Evolutionary conservation across 2,329 filamentous ascomycete genomes (phyloP).

Genomic region (Fusarium mexicanum): DNA sequence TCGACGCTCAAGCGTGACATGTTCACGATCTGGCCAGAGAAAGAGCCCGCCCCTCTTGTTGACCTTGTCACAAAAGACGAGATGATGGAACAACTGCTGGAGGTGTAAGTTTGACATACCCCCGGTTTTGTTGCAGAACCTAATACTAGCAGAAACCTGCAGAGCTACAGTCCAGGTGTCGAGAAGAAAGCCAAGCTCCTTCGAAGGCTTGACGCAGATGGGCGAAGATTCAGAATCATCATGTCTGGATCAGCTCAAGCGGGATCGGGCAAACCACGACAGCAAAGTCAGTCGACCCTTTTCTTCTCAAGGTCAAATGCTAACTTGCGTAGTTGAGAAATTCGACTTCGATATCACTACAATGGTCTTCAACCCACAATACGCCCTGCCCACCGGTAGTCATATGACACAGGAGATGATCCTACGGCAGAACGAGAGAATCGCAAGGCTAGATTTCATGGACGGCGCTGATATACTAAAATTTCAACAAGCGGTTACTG

Average conservation of each 20-base stretch:
- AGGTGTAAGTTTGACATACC: slow-evolving; percentile 27
- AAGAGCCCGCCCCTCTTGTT: slow-evolving; percentile 39
- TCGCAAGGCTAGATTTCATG: slow-evolving; percentile 44
- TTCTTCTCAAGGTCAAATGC: neutral
- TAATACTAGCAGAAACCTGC: slow-evolving; percentile 28
- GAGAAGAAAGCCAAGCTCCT: slow-evolving; percentile 42
- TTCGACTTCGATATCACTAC: slow-evolving; percentile 48
- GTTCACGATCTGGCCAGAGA: slow-evolving; percentile 47
- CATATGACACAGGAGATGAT: slow-evolving; percentile 42
- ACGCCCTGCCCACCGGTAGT: slow-evolving; percentile 39
- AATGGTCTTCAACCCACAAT: slow-evolving; percentile 43
- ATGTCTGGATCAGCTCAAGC: slow-evolving; percentile 39
- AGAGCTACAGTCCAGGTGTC: slow-evolving; percentile 29
- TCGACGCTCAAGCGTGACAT: slow-evolving; percentile 34
- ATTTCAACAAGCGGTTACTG: slow-evolving; percentile 49
- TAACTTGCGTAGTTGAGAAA: slow-evolving; percentile 36
- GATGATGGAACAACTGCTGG: slow-evolving; percentile 48
- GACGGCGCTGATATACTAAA: slow-evolving; percentile 41
- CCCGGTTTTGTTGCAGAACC: neutral
- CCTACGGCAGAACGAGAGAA: slow-evolving; percentile 44
- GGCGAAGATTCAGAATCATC: slow-evolving; percentile 41
- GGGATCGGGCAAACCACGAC: slow-evolving; percentile 29
- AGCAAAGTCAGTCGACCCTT: slow-evolving; percentile 29
- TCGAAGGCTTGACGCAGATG: slow-evolving; percentile 42
- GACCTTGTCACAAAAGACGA: slow-evolving; percentile 46